phyloP scores from a whole-genome alignment of 2,329 filamentous ascomycete species.

The Claviceps digitariae region DNA sequence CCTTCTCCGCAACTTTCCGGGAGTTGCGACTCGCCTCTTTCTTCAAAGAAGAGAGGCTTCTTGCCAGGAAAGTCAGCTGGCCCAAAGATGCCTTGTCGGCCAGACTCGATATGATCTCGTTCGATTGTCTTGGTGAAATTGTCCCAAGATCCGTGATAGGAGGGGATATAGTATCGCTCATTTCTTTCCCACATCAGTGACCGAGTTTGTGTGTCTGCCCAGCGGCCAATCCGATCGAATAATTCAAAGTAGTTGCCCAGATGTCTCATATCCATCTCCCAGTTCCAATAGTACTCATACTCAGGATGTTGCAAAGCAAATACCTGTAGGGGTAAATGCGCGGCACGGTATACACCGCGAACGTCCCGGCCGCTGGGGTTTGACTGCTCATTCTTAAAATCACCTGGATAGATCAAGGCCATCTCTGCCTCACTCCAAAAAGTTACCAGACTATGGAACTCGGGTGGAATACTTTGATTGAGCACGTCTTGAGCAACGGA shows the following conservation, averaged over 20 bases:
- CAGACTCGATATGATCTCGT: conserved; percentile 40
- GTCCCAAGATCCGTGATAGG: conserved; percentile 55
- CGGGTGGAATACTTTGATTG: conserved; percentile 49
- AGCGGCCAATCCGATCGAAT: conserved; percentile 51
- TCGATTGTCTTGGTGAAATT: conserved; percentile 56
- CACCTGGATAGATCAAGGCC: conserved; percentile 58
- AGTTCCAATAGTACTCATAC: conserved; percentile 57
- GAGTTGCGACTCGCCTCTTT: conserved; percentile 37
- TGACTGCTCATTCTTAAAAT: conserved; percentile 55
- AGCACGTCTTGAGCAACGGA: conserved; percentile 59
- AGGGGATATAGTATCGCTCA: conserved; percentile 63
- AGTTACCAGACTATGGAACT: conserved; percentile 69
- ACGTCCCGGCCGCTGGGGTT: conserved; percentile 44
- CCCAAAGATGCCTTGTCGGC: conserved; percentile 52
- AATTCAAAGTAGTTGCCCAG: conserved; percentile 59
- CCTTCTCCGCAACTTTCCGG: conserved; percentile 42
- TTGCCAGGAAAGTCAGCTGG: conserved; percentile 41
- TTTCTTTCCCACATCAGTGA: conserved; percentile 67
- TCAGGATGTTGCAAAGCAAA: conserved; percentile 50
- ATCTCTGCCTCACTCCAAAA: conserved; percentile 81
- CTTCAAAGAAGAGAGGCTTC: conserved; percentile 33
- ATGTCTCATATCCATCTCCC: conserved; percentile 56
- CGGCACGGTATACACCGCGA: conserved; percentile 55
- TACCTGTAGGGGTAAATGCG: conserved; percentile 49
- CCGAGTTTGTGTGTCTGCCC: conserved; percentile 54